Base-by-base conservation (phyloP, 176 grass and related monocot genomes). In the Oryza rufipogon region DNA sequence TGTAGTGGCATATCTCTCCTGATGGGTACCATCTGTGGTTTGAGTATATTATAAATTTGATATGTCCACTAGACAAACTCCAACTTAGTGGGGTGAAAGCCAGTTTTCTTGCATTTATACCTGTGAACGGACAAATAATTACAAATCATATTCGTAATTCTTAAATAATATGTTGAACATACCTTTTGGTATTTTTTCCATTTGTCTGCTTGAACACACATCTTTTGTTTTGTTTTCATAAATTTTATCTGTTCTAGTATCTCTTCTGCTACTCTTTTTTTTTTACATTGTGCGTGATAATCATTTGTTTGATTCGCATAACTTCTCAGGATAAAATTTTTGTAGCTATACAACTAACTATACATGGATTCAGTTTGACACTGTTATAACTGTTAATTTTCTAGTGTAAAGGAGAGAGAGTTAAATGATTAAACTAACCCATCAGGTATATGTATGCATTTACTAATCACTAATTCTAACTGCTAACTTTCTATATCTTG, bases 401-500 rank as follows among this genome's bases (percentile, higher is more conserved):
- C 17, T 48, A 2, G 15, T 70, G 66, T 76, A 49, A 84, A 23
- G 76, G 64, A 63, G 54, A 63, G 54, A 73, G 41, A 65, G 54
- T 25, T 87, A 79, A 80, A 71, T 84, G 56, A 85, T 78, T 78
- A 49, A 61, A 84, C 86, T 91, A 86, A 95, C 87, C 49, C 56
- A 48, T 86, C 51, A 46, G 80, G 77, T 77, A 79, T 80, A 56
- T 91, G 42, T 74, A 82, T 87, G 76, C 64, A 90, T 90, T 90
- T 92, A 54, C 79, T 83, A 77, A 87, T 90, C 64, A 90, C 90
- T 92, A 90, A 92, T 94, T 79, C 86, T 94, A 94, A 97, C 92
- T 88, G 92, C 90, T 97, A 91, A 94, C 90, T 84, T 83, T 77
- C 63, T 85, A 92, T 79, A 91, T 94, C 83, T 92, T 97, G 81